Evolutionary conservation across 1,284 basidiomycete species (phyloP).

Genomic region (Mrakiaceae sp.): DNA sequence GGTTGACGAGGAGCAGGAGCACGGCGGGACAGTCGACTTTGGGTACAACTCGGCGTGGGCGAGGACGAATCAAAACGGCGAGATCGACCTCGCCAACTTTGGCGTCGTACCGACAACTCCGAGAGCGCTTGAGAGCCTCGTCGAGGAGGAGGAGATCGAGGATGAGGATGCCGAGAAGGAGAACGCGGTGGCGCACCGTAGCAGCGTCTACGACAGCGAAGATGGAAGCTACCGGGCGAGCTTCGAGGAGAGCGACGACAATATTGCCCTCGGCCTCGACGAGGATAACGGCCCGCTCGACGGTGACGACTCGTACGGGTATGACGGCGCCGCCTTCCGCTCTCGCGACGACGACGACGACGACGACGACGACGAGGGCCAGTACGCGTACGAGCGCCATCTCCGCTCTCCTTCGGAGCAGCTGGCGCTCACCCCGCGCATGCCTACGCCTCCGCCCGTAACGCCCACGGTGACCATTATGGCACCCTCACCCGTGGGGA

Average conservation of each 20-base stretch:
- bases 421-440: too few relatives aligned
- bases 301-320: conserved; percentile 4
- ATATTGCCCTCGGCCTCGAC: conserved; percentile 12
- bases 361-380: not conserved
- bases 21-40: not conserved
- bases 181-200: too few relatives aligned
- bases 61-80: not conserved
- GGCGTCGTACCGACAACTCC: conserved; percentile 7
- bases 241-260: conserved; percentile 16
- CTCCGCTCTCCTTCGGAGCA: not conserved
- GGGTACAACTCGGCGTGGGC: not conserved
- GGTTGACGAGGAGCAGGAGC: not conserved
- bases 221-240: not conserved
- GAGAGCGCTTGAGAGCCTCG: conserved; percentile 12
- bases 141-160: conserved; percentile 14
- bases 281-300: conserved; percentile 1
- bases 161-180: not conserved
- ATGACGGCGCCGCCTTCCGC: not conserved
- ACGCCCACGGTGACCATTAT: not conserved
- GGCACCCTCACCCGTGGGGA: not conserved
- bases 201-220: not conserved
- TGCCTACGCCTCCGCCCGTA: not conserved
- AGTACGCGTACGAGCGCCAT: not conserved
- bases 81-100: conserved; percentile 15
- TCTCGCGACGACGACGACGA: not conserved